phyloP scores from a whole-genome alignment of 2,329 filamentous ascomycete genomes.

The Trichophyton simii region DNA sequence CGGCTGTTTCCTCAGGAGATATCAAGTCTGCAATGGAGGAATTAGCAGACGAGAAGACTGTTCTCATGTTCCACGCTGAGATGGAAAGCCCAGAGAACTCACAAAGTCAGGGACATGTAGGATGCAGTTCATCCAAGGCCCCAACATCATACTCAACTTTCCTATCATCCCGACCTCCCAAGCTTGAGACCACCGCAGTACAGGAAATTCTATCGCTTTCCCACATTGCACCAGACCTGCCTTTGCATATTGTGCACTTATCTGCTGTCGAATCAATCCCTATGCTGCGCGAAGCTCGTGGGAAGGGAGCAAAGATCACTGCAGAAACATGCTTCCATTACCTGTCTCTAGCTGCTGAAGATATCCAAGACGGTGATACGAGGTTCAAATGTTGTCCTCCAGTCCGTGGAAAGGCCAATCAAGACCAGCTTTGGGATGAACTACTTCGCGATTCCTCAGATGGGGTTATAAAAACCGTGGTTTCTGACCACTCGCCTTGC shows the following conservation, averaged over 20 bases:
- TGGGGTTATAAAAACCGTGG: slow-evolving; percentile 79
- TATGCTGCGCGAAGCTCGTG: slow-evolving; percentile 60
- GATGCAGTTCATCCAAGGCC: slow-evolving; percentile 43
- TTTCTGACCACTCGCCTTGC: slow-evolving; percentile 92
- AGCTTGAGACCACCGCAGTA: slow-evolving; percentile 84
- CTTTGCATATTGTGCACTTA: slow-evolving; percentile 86
- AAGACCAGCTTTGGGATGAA: slow-evolving; percentile 78
- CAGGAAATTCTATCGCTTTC: slow-evolving; percentile 74
- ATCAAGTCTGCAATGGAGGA: slow-evolving; percentile 68
- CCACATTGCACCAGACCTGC: slow-evolving; percentile 64
- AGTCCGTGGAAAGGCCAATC: slow-evolving; percentile 69
- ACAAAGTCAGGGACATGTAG: slow-evolving; percentile 64
- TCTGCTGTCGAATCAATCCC: slow-evolving; percentile 83
- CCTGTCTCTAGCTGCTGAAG: slow-evolving; percentile 69
- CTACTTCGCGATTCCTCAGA: slow-evolving; percentile 46
- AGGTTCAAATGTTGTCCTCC: slow-evolving; percentile 92
- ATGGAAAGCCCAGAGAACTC: slow-evolving; percentile 55
- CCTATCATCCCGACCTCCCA: slow-evolving; percentile 74
- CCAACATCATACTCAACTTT: slow-evolving; percentile 77
- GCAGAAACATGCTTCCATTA: slow-evolving; percentile 96
- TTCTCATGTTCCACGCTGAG: slow-evolving; percentile 97
- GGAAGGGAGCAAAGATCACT: slow-evolving; percentile 67
- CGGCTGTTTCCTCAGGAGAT: slow-evolving; percentile 69
- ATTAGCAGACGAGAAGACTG: slow-evolving; percentile 69
- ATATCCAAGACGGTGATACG: slow-evolving; percentile 73